Evolutionary conservation across 2,329 filamentous ascomycete species (phyloP), one percentile per base, ranked within the genome.

Genomic region (Monosporascus ibericus): DNA sequence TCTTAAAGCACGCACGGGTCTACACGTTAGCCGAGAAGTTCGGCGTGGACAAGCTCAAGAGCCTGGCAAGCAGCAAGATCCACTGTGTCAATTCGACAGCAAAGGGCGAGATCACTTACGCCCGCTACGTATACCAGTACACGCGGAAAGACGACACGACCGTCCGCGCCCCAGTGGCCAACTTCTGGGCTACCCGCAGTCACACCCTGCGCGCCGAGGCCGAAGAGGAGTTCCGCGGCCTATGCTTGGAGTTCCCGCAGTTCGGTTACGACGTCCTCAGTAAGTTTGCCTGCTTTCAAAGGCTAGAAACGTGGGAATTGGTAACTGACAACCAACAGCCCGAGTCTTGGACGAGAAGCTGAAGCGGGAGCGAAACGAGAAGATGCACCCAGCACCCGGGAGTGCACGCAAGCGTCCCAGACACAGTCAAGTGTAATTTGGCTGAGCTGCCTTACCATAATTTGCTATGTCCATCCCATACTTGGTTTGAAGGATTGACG

Each of bases 201-300:
- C 90, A 94, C 72, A 85, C 89, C 14, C 75, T 96, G 58, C 86
- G 92, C 18, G 80, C 92, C 70, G 90, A 95, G 71, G 90, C 91
- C 38, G 90, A 95, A 70, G 80, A 82, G 6, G 89, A 95, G 72
- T 96, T 96, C 80, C 84, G 86, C 68, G 70, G 79, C 46, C 82
- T 96, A 71, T 96, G 92, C 73, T 74, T 96, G 68, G 88, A 96
- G 72, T 91, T 86, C 67, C 92, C 92, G 18, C 87, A 95, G 67
- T 96, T 96, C 67, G 88, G 88, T 65, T 96, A 92, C 74, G 92
- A 96, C 70, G 88, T 97, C 52, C 81, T 96, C 55, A 91, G 84
- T 90, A 76, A 60, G 79, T 74, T 51, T 24, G 7, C 14, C 27
- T 49, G 18, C 44, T 9, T 27, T 30, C 38, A 15, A 47, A n/a